These are phyloP conservation scores for Dothidotthia symphoricarpi DNA, from an alignment of 2,329 filamentous ascomycete genomes.

Conservation along the genomic window DNA sequence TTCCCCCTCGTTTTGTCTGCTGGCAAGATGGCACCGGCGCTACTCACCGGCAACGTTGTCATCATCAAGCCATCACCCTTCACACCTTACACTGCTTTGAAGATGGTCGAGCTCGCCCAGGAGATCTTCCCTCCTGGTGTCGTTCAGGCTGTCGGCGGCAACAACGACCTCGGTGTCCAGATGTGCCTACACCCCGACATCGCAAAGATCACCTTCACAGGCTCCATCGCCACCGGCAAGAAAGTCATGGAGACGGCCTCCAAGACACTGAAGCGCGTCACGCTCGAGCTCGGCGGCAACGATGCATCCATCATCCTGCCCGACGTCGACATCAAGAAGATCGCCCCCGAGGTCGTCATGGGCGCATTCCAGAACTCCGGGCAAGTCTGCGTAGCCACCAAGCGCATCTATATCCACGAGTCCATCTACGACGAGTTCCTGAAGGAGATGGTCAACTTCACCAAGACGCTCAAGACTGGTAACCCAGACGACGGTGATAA, in stretches of 20 bases:
- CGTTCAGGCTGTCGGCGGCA: slow-evolving; percentile 60
- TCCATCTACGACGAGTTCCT: slow-evolving; percentile 42
- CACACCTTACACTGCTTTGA: slow-evolving; percentile 59
- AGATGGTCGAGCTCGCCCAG: slow-evolving; percentile 59
- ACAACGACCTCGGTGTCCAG: slow-evolving; percentile 59
- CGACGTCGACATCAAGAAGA: slow-evolving; percentile 57
- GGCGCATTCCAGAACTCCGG: slow-evolving; percentile 58
- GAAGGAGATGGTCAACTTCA: slow-evolving; percentile 46
- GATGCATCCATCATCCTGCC: slow-evolving; percentile 60
- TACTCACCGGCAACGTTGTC: slow-evolving; percentile 57
- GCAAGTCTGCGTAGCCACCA: slow-evolving; percentile 46
- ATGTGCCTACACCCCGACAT: slow-evolving; percentile 60
- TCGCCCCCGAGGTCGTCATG: slow-evolving; percentile 51
- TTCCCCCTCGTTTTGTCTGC: slow-evolving; percentile 54
- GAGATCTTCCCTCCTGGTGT: slow-evolving; percentile 62
- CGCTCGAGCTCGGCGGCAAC: slow-evolving; percentile 62
- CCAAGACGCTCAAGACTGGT: slow-evolving; percentile 45
- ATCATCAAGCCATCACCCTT: slow-evolving; percentile 59
- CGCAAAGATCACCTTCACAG: slow-evolving; percentile 64
- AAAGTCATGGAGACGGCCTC: slow-evolving; percentile 58
- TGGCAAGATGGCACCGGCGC: slow-evolving; percentile 57
- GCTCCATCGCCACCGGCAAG: slow-evolving; percentile 61
- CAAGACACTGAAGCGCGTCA: slow-evolving; percentile 60
- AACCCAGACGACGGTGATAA: slow-evolving; percentile 44
- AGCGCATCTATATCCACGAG: slow-evolving; percentile 42